Percentiles rank a stretch among this genome's conserved stretches.
Evolutionary conservation across 306 rosid species (phyloP).

Genomic region (Hippophae tibetana): DNA sequence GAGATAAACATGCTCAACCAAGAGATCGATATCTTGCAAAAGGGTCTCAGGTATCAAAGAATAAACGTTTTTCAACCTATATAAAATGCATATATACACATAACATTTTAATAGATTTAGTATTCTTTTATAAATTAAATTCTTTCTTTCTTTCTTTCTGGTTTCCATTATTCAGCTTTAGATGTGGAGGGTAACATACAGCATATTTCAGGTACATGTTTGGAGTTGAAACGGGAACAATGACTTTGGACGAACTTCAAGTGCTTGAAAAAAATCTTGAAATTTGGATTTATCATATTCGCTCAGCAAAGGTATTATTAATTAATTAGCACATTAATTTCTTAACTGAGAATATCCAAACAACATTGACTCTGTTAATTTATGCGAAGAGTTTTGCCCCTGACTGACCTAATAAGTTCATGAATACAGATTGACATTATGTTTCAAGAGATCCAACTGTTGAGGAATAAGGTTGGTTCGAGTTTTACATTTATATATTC

Average conservation of each 20-base stretch:
- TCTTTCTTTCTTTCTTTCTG: too few relatives aligned
- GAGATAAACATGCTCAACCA: constrained; percentile 54
- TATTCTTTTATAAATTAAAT: too few relatives aligned
- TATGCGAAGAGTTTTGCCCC: background rate
- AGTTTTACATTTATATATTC: background rate
- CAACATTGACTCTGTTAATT: background rate
- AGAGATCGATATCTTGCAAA: constrained; percentile 59
- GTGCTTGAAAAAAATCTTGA: constrained; percentile 79
- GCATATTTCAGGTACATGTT: constrained; percentile 42
- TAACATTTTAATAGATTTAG: background rate
- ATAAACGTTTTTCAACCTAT: background rate
- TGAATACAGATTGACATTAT: constrained; percentile 56
- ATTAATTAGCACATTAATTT: background rate
- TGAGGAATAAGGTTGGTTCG: constrained; percentile 58
- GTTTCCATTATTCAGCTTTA: too few relatives aligned
- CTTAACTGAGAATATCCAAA: background rate
- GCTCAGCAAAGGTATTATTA: constrained; percentile 59
- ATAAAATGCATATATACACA: background rate
- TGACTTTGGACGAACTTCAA: constrained; percentile 58
- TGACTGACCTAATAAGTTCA: background rate
- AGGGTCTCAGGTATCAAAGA: constrained; percentile 58
- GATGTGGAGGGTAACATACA: too few relatives aligned
- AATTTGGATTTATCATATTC: constrained; percentile 68
- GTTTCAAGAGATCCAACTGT: constrained; percentile 63
- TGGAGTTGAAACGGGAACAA: constrained; percentile 58